Percentiles rank a stretch among this genome's conserved stretches.
phyloP scores from a whole-genome alignment of 129 eudicot species.

The Arctium minus region DNA sequence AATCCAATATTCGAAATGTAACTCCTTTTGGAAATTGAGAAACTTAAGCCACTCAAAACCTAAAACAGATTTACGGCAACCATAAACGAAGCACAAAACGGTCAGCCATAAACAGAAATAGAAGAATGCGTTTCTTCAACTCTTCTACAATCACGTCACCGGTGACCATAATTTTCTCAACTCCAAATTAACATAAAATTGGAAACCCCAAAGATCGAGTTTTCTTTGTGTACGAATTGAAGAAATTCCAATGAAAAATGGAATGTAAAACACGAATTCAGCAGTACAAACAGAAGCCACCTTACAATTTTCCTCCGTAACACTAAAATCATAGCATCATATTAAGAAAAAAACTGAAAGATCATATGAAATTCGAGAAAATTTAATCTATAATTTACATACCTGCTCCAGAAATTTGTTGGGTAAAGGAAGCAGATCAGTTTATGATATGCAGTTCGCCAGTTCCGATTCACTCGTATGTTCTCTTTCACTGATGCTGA shows the following conservation, averaged over 20 bases:
- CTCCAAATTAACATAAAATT: conserved; percentile 5
- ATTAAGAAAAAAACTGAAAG: not conserved
- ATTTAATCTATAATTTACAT: not conserved
- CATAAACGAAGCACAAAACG: not conserved
- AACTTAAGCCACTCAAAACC: not conserved
- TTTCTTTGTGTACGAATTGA: not conserved
- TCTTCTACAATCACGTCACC: not conserved
- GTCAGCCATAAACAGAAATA: not conserved
- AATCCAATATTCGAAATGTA: not conserved
- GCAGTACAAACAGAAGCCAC: not conserved
- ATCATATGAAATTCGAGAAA: not conserved
- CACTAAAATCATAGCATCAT: not conserved
- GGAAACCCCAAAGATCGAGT: conserved; percentile 6
- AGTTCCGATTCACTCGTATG: conserved; percentile 16
- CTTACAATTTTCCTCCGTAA: not conserved
- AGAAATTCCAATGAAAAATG: not conserved
- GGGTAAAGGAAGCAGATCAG: conserved; percentile 9
- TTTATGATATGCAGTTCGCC: conserved; percentile 14
- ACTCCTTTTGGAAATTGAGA: not conserved
- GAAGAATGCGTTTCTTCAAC: not conserved
- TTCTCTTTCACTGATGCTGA: conserved; percentile 7
- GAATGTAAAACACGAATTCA: not conserved
- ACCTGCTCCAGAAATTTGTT: conserved; percentile 9
- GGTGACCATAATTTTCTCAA: not conserved
- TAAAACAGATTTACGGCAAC: not conserved